Base-by-base conservation (phyloP, 2,329 filamentous ascomycete genomes). In the Passalora sequoiae region DNA sequence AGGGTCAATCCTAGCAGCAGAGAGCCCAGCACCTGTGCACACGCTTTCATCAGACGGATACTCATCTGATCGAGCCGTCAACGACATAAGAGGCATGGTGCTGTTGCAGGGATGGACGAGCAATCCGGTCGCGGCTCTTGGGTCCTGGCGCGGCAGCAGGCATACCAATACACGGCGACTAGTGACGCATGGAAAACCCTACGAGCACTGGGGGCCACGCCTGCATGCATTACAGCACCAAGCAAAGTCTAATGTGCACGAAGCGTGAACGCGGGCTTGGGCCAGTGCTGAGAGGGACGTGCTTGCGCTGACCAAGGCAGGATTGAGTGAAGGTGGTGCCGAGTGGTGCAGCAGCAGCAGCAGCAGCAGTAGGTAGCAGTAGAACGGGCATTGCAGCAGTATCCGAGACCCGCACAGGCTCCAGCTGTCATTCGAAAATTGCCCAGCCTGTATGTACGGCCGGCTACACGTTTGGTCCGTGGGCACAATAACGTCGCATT, bases 61-160 rank as follows among this genome's bases (percentile, higher is more conserved):
- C 20, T n/a, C 46, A 29, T 44, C 32, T 42, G 46, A 44, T 44
- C 46, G 46, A 40, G 31, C 46, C 41, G 46, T 44, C 41, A 38
- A 48, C 44, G 40, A 43, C 37, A 40, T 36, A 46, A 42, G 44
- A 42, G 44, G 44, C 38, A 41, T 38, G 24, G 44, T 30, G 38
- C 19, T 19, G n/a, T n/a, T 8, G 27, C 38, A 29, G 27, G 38
- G 38, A 31, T 36, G 15, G 15, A 19, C 30, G 16, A 22, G 31
- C 33, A 36, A 36, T 36, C 30, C 40, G 38, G 38, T 27, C 46
- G 38, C 46, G 41, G 46, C 46, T 48, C 41, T 44, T 42, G 40
- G 41, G 37, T 40, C 38, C 24, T 37, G 30, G 46, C 46, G 27
- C 46, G 40, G 37, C 44, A 41, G 41, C 46, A 48, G 25, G 37